Evolutionary conservation across 2,329 filamentous ascomycete genomes (phyloP).

Genomic region (Chaetomiaceae sp.): DNA sequence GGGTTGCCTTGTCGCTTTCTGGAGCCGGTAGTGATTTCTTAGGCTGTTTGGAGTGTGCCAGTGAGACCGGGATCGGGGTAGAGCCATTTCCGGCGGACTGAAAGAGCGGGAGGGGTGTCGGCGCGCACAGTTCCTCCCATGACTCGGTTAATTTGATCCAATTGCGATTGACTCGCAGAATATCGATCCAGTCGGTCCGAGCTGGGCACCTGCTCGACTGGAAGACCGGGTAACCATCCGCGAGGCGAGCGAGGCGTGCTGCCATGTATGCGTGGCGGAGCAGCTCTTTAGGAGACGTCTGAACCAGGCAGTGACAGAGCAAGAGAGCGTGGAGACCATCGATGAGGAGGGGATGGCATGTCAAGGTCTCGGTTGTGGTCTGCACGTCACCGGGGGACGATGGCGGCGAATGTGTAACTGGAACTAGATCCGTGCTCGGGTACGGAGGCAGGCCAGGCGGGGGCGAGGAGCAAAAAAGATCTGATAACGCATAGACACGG

Average conservation of each 20-base stretch:
- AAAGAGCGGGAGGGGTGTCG: slow-evolving; percentile 46
- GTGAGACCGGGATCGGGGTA: slow-evolving; percentile 3
- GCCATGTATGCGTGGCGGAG: slow-evolving; percentile 78
- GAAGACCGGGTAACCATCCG: slow-evolving; percentile 77
- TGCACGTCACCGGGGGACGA: slow-evolving; percentile 31
- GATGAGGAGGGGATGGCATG: slow-evolving; percentile 74
- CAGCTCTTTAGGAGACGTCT: slow-evolving; percentile 73
- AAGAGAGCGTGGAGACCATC: slow-evolving; percentile 76
- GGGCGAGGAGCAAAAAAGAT: slow-evolving; percentile 66
- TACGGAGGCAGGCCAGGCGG: slow-evolving; percentile 64
- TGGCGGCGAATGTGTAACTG: slow-evolving; percentile 24
- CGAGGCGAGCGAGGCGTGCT: slow-evolving; percentile 66
- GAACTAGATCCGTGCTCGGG: slow-evolving; percentile 43
- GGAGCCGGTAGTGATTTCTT: slow-evolving; percentile 33
- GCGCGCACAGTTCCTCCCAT: slow-evolving; percentile 69
- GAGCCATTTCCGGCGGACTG: slow-evolving; percentile 13
- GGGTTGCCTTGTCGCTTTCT: background rate
- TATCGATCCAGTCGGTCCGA: slow-evolving; percentile 74
- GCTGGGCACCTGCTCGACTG: slow-evolving; percentile 66
- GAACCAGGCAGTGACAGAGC: slow-evolving; percentile 71
- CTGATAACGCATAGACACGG: slow-evolving; percentile 45
- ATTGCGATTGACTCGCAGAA: slow-evolving; percentile 61
- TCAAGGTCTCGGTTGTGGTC: slow-evolving; percentile 55
- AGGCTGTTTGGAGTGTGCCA: slow-evolving; percentile 6
- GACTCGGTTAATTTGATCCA: slow-evolving; percentile 60